These are phyloP conservation scores for Acanthamoeba healyi DNA, from an alignment of 208 protist genomes.

Conservation along the genomic window DNA sequence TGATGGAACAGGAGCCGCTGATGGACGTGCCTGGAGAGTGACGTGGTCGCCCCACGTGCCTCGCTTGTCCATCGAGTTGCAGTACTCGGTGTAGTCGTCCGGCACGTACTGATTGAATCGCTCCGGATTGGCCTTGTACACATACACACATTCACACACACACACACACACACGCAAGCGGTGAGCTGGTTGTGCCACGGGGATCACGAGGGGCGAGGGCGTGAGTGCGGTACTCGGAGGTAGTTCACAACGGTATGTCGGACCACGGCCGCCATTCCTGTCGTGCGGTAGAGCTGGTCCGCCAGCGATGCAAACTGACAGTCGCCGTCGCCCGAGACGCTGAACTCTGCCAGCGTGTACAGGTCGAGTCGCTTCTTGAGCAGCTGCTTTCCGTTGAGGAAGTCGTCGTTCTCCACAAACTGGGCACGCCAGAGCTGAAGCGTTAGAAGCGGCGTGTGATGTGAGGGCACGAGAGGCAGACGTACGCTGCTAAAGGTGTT, in stretches of 20 bases:
- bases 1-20: too few relatives aligned
- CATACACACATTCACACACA: background rate
- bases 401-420: background rate
- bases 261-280: conserved; percentile 23
- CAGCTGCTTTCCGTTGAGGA: background rate
- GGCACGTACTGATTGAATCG: conserved; percentile 42
- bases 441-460: background rate
- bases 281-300: conserved; percentile 27
- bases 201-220: background rate
- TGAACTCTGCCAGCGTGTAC: conserved; percentile 34
- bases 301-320: conserved; percentile 53
- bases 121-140: background rate
- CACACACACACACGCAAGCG: background rate
- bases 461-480: too few relatives aligned
- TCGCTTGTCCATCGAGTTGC: conserved; percentile 50
- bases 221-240: background rate
- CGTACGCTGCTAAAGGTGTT: background rate
- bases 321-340: background rate
- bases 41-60: conserved; percentile 61
- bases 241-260: conserved; percentile 41
- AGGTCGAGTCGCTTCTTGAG: conserved; percentile 11
- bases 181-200: background rate
- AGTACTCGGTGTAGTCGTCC: conserved; percentile 59
- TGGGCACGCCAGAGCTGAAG: background rate
- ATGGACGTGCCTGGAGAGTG: conserved; percentile 9